Evolutionary conservation across 148 eudicot genomes (phyloP), one percentile per base, ranked within the genome.

Genomic region (Fallopia convolvulus): DNA sequence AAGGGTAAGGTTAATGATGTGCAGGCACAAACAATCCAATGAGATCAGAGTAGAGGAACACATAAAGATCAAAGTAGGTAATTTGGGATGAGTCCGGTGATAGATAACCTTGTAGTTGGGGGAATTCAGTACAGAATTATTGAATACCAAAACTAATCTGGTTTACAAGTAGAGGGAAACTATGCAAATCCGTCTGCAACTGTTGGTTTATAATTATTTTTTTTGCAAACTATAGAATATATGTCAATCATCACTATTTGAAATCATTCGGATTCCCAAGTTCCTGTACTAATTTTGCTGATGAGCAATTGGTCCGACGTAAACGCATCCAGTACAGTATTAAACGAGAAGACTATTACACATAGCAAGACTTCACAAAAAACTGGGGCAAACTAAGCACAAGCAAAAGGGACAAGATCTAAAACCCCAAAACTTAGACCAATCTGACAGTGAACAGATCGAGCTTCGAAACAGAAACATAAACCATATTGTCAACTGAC

Each of bases 401-500:
- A 73, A 20, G 75, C 18, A 73, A 44, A n/a, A 39, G 23, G 36
- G 23, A 23, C 11, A 36, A 39, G 72, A 68, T 68, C 72, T 32
- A 30, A 65, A 32, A 65, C 5, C 17, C 10, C 17, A 14, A 11
- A 65, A 65, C 50, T 41, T 72, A 10, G 11, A 5, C 3, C 3
- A 46, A 72, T n/a, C 20, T 2, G 30, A 26, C 30, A 26, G 30
- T 26, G 30, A 50, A 40, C 26, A 72, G 70, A 65, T 65, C 40
- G 4, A 72, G 20, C 49, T 40, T 3, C 26, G 18, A n/a, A 41
- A 41, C 36, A 33, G 48, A 1, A 4, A 44, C 20, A 76, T 17
- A 14, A 23, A 70, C 1, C 14, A 21, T 74, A 41, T 68, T 11
- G 75, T 36, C 7, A 18, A 84, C 84, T 71, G 46, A 86, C 97